Base-by-base conservation (phyloP, 805 yeast species). In the Nakazawaea pomicola region DNA sequence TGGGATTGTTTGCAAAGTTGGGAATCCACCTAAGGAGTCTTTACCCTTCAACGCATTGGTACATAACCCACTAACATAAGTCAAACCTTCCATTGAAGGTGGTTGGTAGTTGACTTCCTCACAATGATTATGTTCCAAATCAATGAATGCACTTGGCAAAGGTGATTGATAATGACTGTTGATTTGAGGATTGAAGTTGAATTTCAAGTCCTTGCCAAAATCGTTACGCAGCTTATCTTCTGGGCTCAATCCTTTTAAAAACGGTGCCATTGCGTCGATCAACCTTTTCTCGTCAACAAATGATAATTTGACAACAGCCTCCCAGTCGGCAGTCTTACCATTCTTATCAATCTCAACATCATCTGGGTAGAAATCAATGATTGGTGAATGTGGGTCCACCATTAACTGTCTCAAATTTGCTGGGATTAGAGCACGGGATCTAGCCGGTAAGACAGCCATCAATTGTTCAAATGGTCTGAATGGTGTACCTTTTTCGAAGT, bases 311-410 rank as follows among this genome's bases (percentile, higher is more conserved):
- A 93, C 96, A 42, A 93, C 96, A 9, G 97, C 97, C 65, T 93
- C 98, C 99, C 99, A 93, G 37, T 88, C 83, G 2, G 93, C 95
- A 41, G 89, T 86, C 59, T 93, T 93, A 33, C 98, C 99, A 57
- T 93, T 93, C 75, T 79, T 72, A 64, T 93, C 99, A 27, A 86
- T 71, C 39, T 80, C 86, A 43, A 91, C 95, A 45, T 86, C 87
- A 44, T 74, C 72, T 2, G 99, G 99, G 57, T 93, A 93, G 54
- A 88, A 89, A 53, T 89, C 97, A 42, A 73, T 72, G 49, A 93
- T 88, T 20, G 96, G 95, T 6, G 97, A 90, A 33, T 71, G 70
- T 33, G 78, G 80, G 44, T 90, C 95, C 11, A 81, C 78, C 96
- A 93, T 90, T 48, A 93, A 68, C 3, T 80, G 73, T 60, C 95